Evolutionary conservation across 768 basidiomycete species (phyloP).

Genomic region (Russula lepida): DNA sequence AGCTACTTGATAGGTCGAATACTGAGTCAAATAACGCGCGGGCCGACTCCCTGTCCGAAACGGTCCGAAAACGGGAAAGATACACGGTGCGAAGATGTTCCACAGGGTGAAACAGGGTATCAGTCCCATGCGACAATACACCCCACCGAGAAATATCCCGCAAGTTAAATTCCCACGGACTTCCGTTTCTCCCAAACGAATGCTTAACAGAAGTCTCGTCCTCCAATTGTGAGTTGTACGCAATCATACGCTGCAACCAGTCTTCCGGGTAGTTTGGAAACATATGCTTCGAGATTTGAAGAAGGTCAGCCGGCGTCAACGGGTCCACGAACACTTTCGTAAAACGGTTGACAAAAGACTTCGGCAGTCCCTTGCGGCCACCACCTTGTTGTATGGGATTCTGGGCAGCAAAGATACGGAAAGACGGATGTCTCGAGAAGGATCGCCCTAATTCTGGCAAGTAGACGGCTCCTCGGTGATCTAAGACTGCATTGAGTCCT

Average conservation of each 20-base stretch:
- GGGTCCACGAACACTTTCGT: conserved; percentile 95
- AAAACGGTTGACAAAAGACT: conserved; percentile 96
- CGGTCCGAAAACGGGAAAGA: conserved; percentile 75
- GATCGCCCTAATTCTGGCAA: conserved; percentile 90
- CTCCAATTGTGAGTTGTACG: conserved; percentile 67
- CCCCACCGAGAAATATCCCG: conserved; percentile 92
- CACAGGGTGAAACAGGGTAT: conserved; percentile 39
- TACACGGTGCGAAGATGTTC: conserved; percentile 68
- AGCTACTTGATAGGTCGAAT: conserved; percentile 31
- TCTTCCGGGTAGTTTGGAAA: conserved; percentile 52
- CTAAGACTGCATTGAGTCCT: conserved; percentile 91
- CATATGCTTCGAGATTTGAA: conserved; percentile 65
- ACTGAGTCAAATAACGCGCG: conserved; percentile 44
- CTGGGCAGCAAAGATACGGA: conserved; percentile 96
- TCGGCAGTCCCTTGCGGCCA: conserved; percentile 93
- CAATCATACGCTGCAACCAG: conserved; percentile 65
- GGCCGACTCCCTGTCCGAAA: conserved; percentile 52
- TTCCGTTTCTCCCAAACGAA: conserved; percentile 67
- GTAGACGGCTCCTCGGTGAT: conserved; percentile 91
- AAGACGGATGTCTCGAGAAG: conserved; percentile 83
- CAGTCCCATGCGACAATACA: conserved; percentile 37
- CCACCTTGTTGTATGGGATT: conserved; percentile 96
- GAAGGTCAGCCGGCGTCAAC: conserved; percentile 66
- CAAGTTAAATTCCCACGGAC: conserved; percentile 98
- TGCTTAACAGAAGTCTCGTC: conserved; percentile 55